Evolutionary conservation across 2,329 filamentous ascomycete genomes (phyloP).

Genomic region (Pezicula rhizophila): DNA sequence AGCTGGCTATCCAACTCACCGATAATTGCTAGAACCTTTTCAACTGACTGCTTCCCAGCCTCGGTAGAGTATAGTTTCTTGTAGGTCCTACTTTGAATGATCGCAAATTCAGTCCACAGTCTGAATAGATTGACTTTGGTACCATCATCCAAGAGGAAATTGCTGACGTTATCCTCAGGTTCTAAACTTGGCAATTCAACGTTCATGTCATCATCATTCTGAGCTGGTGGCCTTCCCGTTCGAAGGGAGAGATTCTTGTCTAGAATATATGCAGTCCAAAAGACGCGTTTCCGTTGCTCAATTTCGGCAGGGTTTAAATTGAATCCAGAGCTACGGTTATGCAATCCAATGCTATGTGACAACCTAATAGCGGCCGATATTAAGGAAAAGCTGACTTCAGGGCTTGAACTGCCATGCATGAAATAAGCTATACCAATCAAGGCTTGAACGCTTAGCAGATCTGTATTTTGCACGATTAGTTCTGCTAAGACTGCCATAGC

Average conservation of each 20-base stretch:
- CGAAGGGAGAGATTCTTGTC: slow-evolving; percentile 58
- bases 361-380: slow-evolving; percentile 86
- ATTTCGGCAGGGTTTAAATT: slow-evolving; percentile 90
- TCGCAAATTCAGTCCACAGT: slow-evolving; percentile 11
- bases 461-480: slow-evolving; percentile 90
- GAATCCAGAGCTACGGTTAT: slow-evolving; percentile 89
- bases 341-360: slow-evolving; percentile 88
- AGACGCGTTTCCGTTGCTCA: slow-evolving; percentile 58
- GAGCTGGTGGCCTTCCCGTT: slow-evolving; percentile 52
- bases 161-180: slow-evolving; percentile 86
- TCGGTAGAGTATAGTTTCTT: slow-evolving; percentile 15
- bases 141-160: neutral
- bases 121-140: slow-evolving; percentile 9
- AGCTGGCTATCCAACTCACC: too few relatives aligned
- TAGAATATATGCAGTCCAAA: slow-evolving; percentile 61
- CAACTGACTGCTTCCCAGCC: slow-evolving; percentile 12
- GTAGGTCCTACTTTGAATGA: slow-evolving; percentile 22
- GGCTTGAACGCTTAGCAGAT: slow-evolving; percentile 90
- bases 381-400: slow-evolving; percentile 86
- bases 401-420: slow-evolving; percentile 92
- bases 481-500: slow-evolving; percentile 90
- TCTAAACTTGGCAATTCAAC: slow-evolving; percentile 58
- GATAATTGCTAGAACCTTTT: slow-evolving; percentile 9
- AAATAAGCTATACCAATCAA: slow-evolving; percentile 90
- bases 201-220: slow-evolving; percentile 52